Conservation (phyloP, 495 filamentous ascomycete species). For the Delitschia confertaspora region DNA sequence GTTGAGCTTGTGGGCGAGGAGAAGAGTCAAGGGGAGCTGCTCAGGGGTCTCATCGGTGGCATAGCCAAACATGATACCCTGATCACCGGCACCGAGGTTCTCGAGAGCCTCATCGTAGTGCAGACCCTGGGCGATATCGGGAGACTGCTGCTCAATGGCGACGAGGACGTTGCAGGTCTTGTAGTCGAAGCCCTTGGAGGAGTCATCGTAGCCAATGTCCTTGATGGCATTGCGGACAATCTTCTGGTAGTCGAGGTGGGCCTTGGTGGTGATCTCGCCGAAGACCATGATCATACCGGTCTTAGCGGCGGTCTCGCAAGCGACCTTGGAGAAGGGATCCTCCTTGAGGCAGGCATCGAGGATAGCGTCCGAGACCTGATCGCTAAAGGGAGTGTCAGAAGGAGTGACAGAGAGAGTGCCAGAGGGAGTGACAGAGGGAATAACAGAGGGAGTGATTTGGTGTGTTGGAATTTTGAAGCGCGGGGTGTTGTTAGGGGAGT, state of each 20-base stretch:
- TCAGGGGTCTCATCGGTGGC: slow-evolving; percentile 98
- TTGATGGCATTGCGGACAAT: slow-evolving; percentile 91
- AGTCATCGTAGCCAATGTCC: slow-evolving; percentile 96
- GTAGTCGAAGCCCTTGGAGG: slow-evolving; percentile 98
- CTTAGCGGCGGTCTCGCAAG: slow-evolving; percentile 99
- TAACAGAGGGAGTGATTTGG: not conserved
- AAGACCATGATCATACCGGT: slow-evolving; percentile 99
- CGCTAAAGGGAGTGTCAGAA: slow-evolving; percentile 40
- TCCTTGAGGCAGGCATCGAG: slow-evolving; percentile 93
- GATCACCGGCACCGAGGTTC: slow-evolving; percentile 97
- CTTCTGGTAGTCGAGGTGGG: slow-evolving; percentile 93
- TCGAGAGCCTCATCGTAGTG: slow-evolving; percentile 94
- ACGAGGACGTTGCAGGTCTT: slow-evolving; percentile 98
- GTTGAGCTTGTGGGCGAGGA: slow-evolving; percentile 94
- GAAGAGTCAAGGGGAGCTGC: slow-evolving; percentile 84
- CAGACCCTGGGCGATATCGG: slow-evolving; percentile 97
- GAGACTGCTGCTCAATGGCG: slow-evolving; percentile 98
- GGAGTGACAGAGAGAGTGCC: not conserved
- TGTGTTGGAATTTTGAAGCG: too few species aligned
- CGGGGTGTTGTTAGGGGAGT: too few species aligned
- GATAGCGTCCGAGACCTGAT: slow-evolving; percentile 96
- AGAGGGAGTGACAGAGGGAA: too few species aligned
- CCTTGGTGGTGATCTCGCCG: slow-evolving; percentile 97
- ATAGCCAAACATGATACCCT: slow-evolving; percentile 99
- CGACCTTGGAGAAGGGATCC: slow-evolving; percentile 96